Evolutionary conservation across 306 rosid species (phyloP).

Genomic region (Prinsepia uniflora): DNA sequence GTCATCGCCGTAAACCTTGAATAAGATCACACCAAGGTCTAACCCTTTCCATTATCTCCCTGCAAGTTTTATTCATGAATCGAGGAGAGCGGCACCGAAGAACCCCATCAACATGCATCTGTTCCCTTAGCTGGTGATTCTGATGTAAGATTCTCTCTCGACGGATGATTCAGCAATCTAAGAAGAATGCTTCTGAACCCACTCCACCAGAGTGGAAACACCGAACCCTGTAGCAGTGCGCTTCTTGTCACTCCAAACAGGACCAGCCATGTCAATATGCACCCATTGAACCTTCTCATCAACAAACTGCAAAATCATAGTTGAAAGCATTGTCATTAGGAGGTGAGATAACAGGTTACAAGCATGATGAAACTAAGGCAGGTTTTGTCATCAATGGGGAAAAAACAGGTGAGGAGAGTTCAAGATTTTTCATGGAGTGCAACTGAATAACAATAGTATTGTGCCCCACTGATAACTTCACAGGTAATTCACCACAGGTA

Average conservation of each 20-base stretch:
- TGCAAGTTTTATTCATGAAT: constrained; percentile 15
- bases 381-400: not conserved
- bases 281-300: constrained; percentile 96
- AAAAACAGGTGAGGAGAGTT: not conserved
- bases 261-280: constrained; percentile 97
- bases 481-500: too few relatives aligned
- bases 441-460: too few relatives aligned
- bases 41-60: not conserved
- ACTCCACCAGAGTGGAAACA: constrained; percentile 81
- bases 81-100: not conserved
- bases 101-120: not conserved
- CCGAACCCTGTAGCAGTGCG: constrained; percentile 83
- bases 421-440: not conserved
- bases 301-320: constrained; percentile 62
- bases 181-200: constrained; percentile 81
- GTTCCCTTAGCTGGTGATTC: not conserved
- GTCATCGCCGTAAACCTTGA: not conserved
- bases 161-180: constrained; percentile 13
- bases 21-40: not conserved
- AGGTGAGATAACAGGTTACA: not conserved
- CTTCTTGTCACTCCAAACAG: constrained; percentile 79
- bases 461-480: too few relatives aligned
- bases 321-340: not conserved
- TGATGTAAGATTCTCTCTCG: not conserved
- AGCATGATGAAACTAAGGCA: not conserved